These are phyloP conservation scores for Phaeosphaeriaceae sp. DNA, from an alignment of 2,329 filamentous ascomycete species.

Conservation along the genomic window DNA sequence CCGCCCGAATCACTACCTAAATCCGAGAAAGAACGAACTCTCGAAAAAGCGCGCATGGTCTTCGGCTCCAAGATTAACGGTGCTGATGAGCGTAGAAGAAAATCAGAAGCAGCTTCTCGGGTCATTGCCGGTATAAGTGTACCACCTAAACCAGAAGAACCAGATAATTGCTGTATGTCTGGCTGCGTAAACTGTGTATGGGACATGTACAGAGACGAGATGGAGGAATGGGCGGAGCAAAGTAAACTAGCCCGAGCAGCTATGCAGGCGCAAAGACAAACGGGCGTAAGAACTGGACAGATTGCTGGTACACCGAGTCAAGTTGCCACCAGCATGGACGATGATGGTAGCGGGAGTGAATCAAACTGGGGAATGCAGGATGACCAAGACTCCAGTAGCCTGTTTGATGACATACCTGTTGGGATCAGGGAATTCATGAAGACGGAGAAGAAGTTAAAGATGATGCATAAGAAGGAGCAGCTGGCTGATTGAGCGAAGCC, in stretches of 20 bases:
- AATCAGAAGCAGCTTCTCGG: conserved; percentile 64
- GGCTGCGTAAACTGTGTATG: conserved; percentile 98
- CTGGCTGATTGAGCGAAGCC: conserved; percentile 27
- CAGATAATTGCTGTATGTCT: conserved; percentile 99
- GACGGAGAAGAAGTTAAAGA: conserved; percentile 87
- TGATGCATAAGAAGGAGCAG: conserved; percentile 70
- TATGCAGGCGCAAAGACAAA: conserved; percentile 46
- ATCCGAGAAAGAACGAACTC: conserved; percentile 61
- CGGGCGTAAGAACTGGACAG: conserved; percentile 40
- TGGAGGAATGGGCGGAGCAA: conserved; percentile 83
- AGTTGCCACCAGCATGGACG: conserved; percentile 71
- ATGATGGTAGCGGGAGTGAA: conserved; percentile 78
- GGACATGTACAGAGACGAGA: conserved; percentile 88
- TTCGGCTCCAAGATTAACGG: conserved; percentile 83
- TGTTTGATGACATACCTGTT: conserved; percentile 83
- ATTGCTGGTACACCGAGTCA: conserved; percentile 54
- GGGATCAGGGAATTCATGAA: conserved; percentile 98
- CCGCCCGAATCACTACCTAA: conserved; percentile 49
- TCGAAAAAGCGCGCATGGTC: conserved; percentile 69
- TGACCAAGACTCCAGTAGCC: conserved; percentile 60
- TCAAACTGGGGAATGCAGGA: conserved; percentile 63
- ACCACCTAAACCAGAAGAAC: conserved; percentile 84
- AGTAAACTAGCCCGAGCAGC: conserved; percentile 67
- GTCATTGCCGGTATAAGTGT: conserved; percentile 80
- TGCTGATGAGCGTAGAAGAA: conserved; percentile 70